Evolutionary conservation across 2,329 filamentous ascomycete species (phyloP), one percentile per base, ranked within the genome.

Genomic region (Colletotrichum tropicicola): DNA sequence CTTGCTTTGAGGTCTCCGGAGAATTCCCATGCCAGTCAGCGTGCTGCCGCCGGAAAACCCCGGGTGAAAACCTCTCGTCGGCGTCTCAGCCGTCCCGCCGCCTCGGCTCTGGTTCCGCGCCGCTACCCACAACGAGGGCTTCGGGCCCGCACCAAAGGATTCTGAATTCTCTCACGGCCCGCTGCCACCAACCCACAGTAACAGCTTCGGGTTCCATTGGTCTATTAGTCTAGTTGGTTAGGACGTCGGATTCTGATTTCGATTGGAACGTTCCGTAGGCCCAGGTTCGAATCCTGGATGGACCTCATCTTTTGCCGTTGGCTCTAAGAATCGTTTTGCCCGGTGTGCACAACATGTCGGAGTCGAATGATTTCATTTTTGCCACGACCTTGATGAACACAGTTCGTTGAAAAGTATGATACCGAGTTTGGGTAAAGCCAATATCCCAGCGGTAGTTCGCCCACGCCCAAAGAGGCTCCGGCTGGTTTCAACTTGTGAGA

Each of bases 221-320:
- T 65, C 61, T 65, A 65, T 65, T 65, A 65, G 61, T 65, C 61
- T 65, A 65, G 61, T 61, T 61, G 61, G 61, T 65, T 65, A 65
- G 61, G 61, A 65, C 61, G 61, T 65, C 61, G 61, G 57, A 61
- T 65, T 65, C 61, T 65, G 61, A 65, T 51, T 5, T n/a, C 17
- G 3, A 6, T 61, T 30, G 35, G 61, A 44, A 60, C 1, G 2
- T 65, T 65, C 61, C 61, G 61, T 65, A 65, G 19, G 61, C 61
- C 61, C 57, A 65, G 61, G 61, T 65, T 65, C 61, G 61, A 65
- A 65, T 65, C 61, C 61, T 65, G 61, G 61, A 65, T 65, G 61
- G 61, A 65, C 61, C 61, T 65, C 0, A n/a, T 3, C 9, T 51
- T 65, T 61, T 55, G 43, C n/a, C 15, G 10, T 5, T 21, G 7